Evolutionary conservation across 306 rosid genomes (phyloP).

Genomic region (Fragaria ananassa): DNA sequence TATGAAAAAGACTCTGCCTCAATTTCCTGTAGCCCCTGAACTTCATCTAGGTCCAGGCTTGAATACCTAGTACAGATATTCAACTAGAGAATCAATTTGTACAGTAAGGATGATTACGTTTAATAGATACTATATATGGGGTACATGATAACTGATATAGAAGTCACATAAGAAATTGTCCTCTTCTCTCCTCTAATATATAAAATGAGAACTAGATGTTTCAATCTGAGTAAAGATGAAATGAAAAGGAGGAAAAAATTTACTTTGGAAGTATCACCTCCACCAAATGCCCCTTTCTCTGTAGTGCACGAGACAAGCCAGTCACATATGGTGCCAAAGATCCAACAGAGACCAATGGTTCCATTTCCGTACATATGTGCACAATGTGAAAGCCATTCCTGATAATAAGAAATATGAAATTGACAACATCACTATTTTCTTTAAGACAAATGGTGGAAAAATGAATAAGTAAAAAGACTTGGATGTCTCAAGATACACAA

Average conservation of each 20-base stretch:
- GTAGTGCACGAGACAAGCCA: slow-evolving; percentile 79
- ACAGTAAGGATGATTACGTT: not conserved
- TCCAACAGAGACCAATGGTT: slow-evolving; percentile 67
- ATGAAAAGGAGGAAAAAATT: slow-evolving; percentile 30
- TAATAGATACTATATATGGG: not conserved
- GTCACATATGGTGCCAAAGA: slow-evolving; percentile 78
- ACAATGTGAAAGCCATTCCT: slow-evolving; percentile 75
- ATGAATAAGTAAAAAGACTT: not conserved
- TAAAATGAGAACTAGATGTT: slow-evolving; percentile 10
- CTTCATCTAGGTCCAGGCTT: slow-evolving; percentile 59
- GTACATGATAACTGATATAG: not conserved
- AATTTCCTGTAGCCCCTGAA: slow-evolving; percentile 66
- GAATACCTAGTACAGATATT: slow-evolving; percentile 48
- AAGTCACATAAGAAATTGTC: not conserved
- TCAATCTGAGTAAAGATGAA: slow-evolving; percentile 22
- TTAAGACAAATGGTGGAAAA: slow-evolving; percentile 5
- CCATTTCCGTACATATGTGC: slow-evolving; percentile 92
- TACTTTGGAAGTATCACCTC: slow-evolving; percentile 96
- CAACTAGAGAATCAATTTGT: slow-evolving; percentile 24
- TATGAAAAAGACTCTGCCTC: slow-evolving; percentile 60
- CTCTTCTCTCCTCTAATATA: too few relatives aligned
- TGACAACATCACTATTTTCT: slow-evolving; percentile 25
- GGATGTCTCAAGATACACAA: not conserved
- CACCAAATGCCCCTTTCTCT: slow-evolving; percentile 81
- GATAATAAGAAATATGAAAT: slow-evolving; percentile 26